phyloP scores from a whole-genome alignment of 2,329 filamentous ascomycete species.

The Phialophora expanda region DNA sequence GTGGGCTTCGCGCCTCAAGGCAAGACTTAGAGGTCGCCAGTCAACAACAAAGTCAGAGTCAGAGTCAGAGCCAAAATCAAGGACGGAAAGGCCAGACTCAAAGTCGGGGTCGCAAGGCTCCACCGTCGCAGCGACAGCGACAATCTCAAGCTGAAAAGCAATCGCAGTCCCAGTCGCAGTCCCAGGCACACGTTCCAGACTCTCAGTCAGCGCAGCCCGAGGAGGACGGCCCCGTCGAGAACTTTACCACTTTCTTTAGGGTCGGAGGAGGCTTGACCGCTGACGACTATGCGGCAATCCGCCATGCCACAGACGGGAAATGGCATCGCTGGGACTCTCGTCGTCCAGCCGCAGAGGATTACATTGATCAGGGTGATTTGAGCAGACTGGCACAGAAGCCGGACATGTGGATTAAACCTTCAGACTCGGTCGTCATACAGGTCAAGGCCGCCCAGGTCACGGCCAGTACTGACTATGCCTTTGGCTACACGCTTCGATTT shows the following conservation, averaged over 20 bases:
- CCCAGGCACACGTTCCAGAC: constrained; percentile 20
- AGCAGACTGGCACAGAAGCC: constrained; percentile 77
- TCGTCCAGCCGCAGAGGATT: constrained; percentile 71
- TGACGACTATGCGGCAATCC: constrained; percentile 81
- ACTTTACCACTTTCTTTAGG: constrained; percentile 82
- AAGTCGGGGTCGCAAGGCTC: background rate
- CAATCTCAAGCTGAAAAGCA: constrained; percentile 6
- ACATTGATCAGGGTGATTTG: constrained; percentile 76
- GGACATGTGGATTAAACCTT: constrained; percentile 90
- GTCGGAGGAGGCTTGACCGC: constrained; percentile 92
- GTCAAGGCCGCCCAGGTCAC: constrained; percentile 85
- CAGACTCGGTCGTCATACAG: constrained; percentile 83
- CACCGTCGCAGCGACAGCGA: constrained; percentile 7
- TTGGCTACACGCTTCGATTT: constrained; percentile 80
- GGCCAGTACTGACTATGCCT: constrained; percentile 76
- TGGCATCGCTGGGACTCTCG: constrained; percentile 85
- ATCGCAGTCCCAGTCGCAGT: constrained; percentile 26
- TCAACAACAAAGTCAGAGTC: constrained; percentile 20
- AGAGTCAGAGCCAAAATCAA: constrained; percentile 8
- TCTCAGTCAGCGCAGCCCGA: constrained; percentile 37
- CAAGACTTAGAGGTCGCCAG: constrained; percentile 45
- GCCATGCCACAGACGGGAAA: constrained; percentile 85
- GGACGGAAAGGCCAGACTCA: background rate
- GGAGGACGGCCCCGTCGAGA: constrained; percentile 71
- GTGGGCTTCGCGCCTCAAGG: constrained; percentile 77